These are phyloP conservation scores for Aspergillus eucalypticola DNA, from an alignment of 2,329 filamentous ascomycete species.

Conservation along the genomic window DNA sequence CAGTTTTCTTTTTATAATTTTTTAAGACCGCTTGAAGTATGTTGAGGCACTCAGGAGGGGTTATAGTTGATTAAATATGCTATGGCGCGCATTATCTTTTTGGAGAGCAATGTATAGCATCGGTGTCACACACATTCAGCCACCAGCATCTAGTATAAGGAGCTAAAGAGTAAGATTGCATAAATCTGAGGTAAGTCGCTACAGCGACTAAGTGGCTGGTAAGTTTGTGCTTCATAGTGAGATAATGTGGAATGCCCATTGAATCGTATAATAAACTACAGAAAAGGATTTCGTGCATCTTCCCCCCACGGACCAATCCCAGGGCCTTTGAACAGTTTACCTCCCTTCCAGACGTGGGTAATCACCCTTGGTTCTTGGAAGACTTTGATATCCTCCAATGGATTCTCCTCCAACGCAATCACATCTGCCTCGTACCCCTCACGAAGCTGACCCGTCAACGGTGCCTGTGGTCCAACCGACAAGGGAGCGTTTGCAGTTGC, in stretches of 20 bases:
- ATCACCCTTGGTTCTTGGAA: neutral
- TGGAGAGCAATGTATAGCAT: too few relatives aligned
- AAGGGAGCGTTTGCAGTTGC: slow-evolving; percentile 3
- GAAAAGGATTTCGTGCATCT: neutral
- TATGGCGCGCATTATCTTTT: too few relatives aligned
- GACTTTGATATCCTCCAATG: neutral
- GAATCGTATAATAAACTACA: neutral
- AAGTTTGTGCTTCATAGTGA: too few relatives aligned
- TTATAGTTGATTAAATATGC: too few relatives aligned
- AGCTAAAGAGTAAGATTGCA: too few relatives aligned
- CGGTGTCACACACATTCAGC: too few relatives aligned
- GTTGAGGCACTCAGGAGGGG: too few relatives aligned
- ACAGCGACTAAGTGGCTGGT: too few relatives aligned
- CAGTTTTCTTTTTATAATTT: too few relatives aligned
- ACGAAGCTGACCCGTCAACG: neutral
- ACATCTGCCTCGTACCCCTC: slow-evolving; percentile 5
- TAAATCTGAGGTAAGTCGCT: too few relatives aligned
- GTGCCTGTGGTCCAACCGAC: neutral
- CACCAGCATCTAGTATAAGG: too few relatives aligned
- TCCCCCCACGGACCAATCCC: slow-evolving; percentile 5
- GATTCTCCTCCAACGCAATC: slow-evolving; percentile 2
- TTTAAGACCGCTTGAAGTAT: too few relatives aligned
- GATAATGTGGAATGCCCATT: neutral
- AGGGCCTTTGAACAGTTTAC: neutral
- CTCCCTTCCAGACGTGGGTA: slow-evolving; percentile 4